Conservation (phyloP, 768 basidiomycete species). For the Auricularia sp. region DNA sequence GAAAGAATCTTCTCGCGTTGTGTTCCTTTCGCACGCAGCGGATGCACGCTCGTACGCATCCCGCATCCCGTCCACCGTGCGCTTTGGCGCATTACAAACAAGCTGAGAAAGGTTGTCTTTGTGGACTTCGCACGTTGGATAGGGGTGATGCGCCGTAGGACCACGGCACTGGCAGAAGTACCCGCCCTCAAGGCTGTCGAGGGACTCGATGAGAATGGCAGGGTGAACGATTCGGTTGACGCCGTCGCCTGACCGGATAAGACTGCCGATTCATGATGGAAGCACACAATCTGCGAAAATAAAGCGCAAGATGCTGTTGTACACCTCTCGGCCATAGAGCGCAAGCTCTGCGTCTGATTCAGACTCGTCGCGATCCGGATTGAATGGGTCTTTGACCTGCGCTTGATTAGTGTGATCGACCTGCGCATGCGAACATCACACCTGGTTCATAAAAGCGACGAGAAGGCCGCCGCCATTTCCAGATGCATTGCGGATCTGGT, state of each 20-base stretch:
- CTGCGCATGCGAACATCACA: constrained; percentile 5
- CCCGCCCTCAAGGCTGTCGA: constrained; percentile 23
- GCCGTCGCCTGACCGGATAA: constrained; percentile 16
- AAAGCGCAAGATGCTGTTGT: constrained; percentile 18
- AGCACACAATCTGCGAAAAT: constrained; percentile 15
- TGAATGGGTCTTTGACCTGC: constrained; percentile 20
- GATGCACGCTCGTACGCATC: constrained; percentile 13
- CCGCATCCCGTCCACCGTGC: constrained; percentile 13
- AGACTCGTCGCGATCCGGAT: constrained; percentile 13
- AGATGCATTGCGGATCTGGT: constrained; percentile 22
- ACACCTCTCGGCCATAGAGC: constrained; percentile 20
- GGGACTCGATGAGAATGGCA: constrained; percentile 20
- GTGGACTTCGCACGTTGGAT: constrained; percentile 22
- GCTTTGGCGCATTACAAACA: background rate
- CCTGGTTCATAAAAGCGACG: constrained; percentile 22
- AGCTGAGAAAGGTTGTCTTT: constrained; percentile 15
- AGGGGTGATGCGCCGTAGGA: constrained; percentile 20
- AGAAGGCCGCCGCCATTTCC: constrained; percentile 26
- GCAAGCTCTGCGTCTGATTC: constrained; percentile 18
- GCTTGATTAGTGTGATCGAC: too few species aligned
- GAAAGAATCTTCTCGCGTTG: constrained; percentile 15
- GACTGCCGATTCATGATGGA: constrained; percentile 17
- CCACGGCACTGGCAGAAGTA: constrained; percentile 19
- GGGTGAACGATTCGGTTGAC: constrained; percentile 18
- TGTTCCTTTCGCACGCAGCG: constrained; percentile 5